phyloP scores from a whole-genome alignment of 805 yeast species.

The Ogataea trehalophila region DNA sequence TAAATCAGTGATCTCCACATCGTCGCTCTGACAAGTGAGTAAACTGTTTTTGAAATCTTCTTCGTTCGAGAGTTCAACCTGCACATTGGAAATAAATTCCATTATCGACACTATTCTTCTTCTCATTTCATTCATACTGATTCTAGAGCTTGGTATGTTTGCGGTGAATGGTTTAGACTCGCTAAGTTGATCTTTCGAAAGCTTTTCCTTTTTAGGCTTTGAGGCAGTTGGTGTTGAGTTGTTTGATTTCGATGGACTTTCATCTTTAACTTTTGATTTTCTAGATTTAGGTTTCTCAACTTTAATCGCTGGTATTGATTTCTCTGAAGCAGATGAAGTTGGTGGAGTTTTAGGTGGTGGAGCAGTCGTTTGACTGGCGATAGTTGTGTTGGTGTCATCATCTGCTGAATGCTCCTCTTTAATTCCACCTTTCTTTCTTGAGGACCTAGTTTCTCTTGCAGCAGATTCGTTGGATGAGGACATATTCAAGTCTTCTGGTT shows the following conservation, averaged over 20 bases:
- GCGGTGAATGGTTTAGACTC: conserved; percentile 77
- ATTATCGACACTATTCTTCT: conserved; percentile 84
- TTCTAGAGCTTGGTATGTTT: conserved; percentile 70
- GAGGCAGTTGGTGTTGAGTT: conserved; percentile 1
- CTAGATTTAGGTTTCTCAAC: conserved; percentile 13
- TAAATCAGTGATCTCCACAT: conserved; percentile 24
- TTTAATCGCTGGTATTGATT: conserved; percentile 5
- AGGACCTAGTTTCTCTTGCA: conserved; percentile 22
- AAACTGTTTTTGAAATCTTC: conserved; percentile 46
- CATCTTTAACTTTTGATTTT: conserved; percentile 13
- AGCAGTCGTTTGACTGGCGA: conserved; percentile 5
- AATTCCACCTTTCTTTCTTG: conserved; percentile 15
- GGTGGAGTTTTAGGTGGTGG: conserved; percentile 16
- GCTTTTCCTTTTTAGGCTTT: conserved; percentile 16
- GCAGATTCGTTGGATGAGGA: conserved; percentile 27
- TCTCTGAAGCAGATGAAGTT: conserved; percentile 18
- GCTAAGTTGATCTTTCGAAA: conserved; percentile 33
- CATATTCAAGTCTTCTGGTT: conserved; percentile 32
- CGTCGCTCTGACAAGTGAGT: conserved; percentile 19
- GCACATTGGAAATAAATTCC: conserved; percentile 87
- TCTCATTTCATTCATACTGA: conserved; percentile 77
- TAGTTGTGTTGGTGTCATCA: conserved; percentile 9
- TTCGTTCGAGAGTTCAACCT: conserved; percentile 74
- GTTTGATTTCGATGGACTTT: background rate
- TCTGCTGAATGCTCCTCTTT: conserved; percentile 20